These are phyloP conservation scores for Rhizophlyctis rosea DNA, from an alignment of 192 early-diverging fungal species.

Conservation along the genomic window DNA sequence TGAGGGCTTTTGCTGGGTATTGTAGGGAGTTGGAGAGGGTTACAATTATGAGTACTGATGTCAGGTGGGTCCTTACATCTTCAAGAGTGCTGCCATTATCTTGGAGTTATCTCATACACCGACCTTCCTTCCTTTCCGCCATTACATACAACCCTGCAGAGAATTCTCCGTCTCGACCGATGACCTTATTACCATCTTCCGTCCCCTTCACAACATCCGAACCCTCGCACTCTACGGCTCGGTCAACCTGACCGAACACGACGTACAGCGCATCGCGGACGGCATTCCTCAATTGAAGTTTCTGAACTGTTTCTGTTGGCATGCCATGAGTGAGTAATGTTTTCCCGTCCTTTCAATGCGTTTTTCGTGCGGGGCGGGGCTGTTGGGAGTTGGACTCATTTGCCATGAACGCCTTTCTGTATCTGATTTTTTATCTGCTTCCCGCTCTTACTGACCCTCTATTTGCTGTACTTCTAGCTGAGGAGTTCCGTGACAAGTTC, in stretches of 20 bases:
- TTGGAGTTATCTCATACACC: neutral
- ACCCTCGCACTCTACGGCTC: neutral
- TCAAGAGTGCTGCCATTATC: neutral
- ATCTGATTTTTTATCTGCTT: too few relatives aligned
- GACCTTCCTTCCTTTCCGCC: neutral
- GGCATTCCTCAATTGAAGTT: neutral
- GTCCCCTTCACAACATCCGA: neutral
- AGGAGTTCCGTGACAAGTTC: too few relatives aligned
- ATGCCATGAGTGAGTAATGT: too few relatives aligned
- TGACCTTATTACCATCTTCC: neutral
- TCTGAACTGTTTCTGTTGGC: too few relatives aligned
- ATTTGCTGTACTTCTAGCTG: too few relatives aligned
- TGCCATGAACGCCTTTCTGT: too few relatives aligned
- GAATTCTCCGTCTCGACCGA: neutral
- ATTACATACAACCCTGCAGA: too few relatives aligned
- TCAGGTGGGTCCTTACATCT: neutral
- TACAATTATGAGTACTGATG: neutral
- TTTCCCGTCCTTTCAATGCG: too few relatives aligned
- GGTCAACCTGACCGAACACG: neutral
- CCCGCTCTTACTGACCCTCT: too few relatives aligned
- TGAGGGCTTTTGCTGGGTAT: neutral
- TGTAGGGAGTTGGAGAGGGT: conserved; percentile 1
- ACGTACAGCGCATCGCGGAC: neutral
- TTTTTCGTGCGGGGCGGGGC: too few relatives aligned
- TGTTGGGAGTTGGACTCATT: too few relatives aligned